These are phyloP conservation scores for Amniculicola lignicola DNA, from an alignment of 495 filamentous ascomycete genomes.

Conservation along the genomic window DNA sequence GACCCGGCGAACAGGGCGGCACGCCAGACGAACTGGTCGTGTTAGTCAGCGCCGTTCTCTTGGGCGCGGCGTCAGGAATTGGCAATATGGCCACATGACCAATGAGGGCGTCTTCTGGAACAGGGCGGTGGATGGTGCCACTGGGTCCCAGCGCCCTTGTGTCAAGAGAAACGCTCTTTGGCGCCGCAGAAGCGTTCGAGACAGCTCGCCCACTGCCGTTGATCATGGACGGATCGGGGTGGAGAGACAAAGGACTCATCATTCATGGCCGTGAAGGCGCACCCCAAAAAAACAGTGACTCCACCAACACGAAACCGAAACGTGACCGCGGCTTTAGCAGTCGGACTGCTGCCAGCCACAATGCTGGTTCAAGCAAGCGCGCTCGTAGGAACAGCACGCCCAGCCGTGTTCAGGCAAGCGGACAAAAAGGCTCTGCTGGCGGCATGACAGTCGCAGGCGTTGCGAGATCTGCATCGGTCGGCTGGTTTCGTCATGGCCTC, in stretches of 20 bases:
- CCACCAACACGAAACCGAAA: constrained; percentile 32
- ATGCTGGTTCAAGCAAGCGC: not conserved
- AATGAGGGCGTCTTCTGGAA: not conserved
- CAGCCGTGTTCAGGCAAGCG: constrained; percentile 14
- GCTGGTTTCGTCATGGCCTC: constrained; percentile 31
- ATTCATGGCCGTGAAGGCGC: not conserved
- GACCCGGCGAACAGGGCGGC: not conserved
- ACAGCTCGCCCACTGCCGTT: constrained; percentile 17
- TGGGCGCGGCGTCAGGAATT: constrained; percentile 4
- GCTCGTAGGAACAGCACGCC: not conserved
- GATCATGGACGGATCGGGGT: too few relatives aligned
- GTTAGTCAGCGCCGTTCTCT: constrained; percentile 15
- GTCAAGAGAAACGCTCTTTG: constrained; percentile 18
- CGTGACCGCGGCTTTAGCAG: constrained; percentile 21
- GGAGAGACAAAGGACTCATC: too few relatives aligned
- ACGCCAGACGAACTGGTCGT: not conserved
- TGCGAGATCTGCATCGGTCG: constrained; percentile 23
- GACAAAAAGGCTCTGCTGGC: constrained; percentile 18
- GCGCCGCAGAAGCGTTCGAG: constrained; percentile 24
- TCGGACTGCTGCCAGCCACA: not conserved
- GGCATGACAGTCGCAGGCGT: constrained; percentile 31
- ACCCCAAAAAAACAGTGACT: constrained; percentile 16
- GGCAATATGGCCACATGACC: constrained; percentile 22
- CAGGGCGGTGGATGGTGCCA: constrained; percentile 2
- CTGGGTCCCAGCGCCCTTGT: constrained; percentile 11